phyloP scores from a whole-genome alignment of 371 early-diverging fungal species.

The Smittium mucronatum region DNA sequence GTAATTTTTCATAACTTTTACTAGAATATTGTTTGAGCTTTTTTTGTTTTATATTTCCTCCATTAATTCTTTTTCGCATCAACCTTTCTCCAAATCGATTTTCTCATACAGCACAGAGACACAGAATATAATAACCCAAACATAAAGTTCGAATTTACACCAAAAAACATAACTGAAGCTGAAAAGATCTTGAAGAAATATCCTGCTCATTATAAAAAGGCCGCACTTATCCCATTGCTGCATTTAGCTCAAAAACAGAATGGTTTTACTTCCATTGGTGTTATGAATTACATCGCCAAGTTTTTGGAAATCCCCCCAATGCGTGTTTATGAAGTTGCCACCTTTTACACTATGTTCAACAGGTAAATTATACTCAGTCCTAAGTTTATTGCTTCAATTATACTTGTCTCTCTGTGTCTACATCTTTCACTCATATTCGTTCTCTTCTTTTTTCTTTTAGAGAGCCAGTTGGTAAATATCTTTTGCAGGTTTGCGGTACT shows the following conservation, averaged over 20 bases:
- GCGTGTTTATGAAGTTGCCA: constrained; percentile 98
- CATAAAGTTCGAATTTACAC: constrained; percentile 72
- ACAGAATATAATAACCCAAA: constrained; percentile 79
- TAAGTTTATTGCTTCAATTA: background rate
- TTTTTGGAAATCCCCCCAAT: constrained; percentile 91
- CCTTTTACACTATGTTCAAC: constrained; percentile 98
- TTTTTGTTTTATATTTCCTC: too few relatives aligned
- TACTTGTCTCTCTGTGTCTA: background rate
- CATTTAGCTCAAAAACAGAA: constrained; percentile 92
- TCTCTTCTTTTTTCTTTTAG: background rate
- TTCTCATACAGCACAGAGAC: constrained; percentile 55
- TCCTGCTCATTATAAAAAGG: constrained; percentile 96
- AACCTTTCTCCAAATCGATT: background rate
- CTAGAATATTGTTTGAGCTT: too few relatives aligned
- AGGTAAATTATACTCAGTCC: constrained; percentile 29
- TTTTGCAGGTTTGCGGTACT: constrained; percentile 94
- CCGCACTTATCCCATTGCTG: constrained; percentile 88
- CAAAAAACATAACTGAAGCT: constrained; percentile 68
- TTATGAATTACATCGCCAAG: constrained; percentile 94
- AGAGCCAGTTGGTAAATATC: constrained; percentile 95
- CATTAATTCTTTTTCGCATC: too few relatives aligned
- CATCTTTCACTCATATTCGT: background rate
- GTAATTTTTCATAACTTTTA: background rate
- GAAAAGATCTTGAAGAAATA: constrained; percentile 82
- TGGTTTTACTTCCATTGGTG: constrained; percentile 82